These are phyloP conservation scores for Gossypium rotundifolium DNA, from an alignment of 345 rosid genomes.

Conservation along the genomic window DNA sequence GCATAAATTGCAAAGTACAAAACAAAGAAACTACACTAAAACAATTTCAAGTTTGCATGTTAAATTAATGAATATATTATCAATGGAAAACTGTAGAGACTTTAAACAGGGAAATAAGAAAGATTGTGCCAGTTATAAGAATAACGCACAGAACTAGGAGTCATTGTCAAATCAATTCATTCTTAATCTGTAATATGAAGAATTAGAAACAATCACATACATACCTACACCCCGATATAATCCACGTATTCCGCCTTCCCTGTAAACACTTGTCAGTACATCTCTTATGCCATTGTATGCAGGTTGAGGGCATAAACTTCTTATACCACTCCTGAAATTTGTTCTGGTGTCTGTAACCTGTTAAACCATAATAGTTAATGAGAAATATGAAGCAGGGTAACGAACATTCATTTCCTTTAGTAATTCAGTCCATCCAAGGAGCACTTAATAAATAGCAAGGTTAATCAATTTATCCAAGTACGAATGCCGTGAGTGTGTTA, in stretches of 20 bases:
- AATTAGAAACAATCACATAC: conserved; percentile 13
- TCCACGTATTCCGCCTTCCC: conserved; percentile 76
- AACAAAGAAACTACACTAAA: conserved; percentile 4
- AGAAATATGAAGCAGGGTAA: neutral
- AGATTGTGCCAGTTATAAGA: neutral
- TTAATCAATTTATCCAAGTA: neutral
- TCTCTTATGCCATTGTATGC: conserved; percentile 67
- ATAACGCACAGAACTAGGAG: neutral
- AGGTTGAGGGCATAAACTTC: conserved; percentile 41
- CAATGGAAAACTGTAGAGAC: neutral
- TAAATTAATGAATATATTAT: neutral
- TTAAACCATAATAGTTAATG: conserved; percentile 13
- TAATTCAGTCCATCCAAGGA: neutral
- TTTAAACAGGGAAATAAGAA: neutral
- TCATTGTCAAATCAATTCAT: neutral
- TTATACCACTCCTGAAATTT: conserved; percentile 31
- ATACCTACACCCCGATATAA: conserved; percentile 90
- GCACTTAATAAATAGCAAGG: neutral
- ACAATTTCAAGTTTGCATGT: neutral
- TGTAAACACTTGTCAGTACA: conserved; percentile 67
- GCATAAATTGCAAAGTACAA: conserved; percentile 9
- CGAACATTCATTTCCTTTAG: neutral
- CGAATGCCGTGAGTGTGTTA: neutral
- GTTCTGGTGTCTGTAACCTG: conserved; percentile 52
- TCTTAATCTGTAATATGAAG: neutral